Base-by-base conservation (phyloP, 2,329 filamentous ascomycete species). In the Neophaeococcomyces aloes region DNA sequence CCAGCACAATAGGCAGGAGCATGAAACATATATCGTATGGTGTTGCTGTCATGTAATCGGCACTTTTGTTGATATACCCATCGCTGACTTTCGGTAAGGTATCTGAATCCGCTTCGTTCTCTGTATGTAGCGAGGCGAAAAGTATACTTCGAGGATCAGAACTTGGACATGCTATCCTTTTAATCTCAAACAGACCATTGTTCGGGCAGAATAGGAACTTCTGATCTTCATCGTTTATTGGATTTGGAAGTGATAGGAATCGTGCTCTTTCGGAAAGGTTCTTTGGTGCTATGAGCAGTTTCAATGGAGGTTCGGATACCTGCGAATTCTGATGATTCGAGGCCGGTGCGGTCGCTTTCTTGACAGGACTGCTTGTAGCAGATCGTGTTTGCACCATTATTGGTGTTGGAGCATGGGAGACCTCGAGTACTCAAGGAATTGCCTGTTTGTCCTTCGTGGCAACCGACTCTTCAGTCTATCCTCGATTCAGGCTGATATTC, bases 1-100 rank as follows among this genome's bases (percentile, higher is more conserved):
- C 68, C 10, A 65, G 53, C 1, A 62, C 60, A 3, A 79, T 74
- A 0, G 89, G 83, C 1, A 96, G 68, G 3, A 94, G 59, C 39
- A 96, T 69, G 65, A 96, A 96, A 2, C 95, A 59, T 4, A 85
- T 75, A 61, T 98, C 91, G 43, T 94, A 70, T 2, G 79, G 76
- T 1, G 91, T 94, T 7, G 89, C 86, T 47, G 96, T 65, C 56
- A 83, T 82, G n/a, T 96, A 66, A 47, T 87, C 79, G 27, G 86
- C 78, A 33, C 71, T 72, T 55, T 79, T 79, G 27, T 79, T 73
- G 18, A 86, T 64, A 52, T 75, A 76, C 10, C 72, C 76, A 25
- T 54, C 27, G 30, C 47, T 50, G 23, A 50, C 27, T 19, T 6
- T 19, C 11, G 14, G 25, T 6, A 17, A 13, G 4, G 44, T 25